Base-by-base conservation (phyloP, 805 yeast species). In the Candida qinlingensis region DNA sequence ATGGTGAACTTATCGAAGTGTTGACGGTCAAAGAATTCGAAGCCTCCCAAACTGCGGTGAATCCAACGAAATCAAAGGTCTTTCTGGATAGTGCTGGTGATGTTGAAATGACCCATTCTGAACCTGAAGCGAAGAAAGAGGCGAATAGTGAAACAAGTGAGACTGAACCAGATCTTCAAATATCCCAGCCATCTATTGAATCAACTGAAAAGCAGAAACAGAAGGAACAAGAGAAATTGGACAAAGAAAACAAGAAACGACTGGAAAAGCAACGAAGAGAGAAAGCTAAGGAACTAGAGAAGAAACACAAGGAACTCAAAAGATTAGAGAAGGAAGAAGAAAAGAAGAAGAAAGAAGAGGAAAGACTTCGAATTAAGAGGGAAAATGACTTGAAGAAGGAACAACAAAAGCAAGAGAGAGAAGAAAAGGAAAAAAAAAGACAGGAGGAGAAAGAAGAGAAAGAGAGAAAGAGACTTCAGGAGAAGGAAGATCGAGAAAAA, bases 311-410 rank as follows among this genome's bases (percentile, higher is more conserved):
- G 19, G 19, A 19, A 19, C 19, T 19, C 19, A 41, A 47, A 41
- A 55, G 41, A 54, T 51, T 35, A 54, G 53, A 55, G 48, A 49
- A 53, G 51, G 44, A 60, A 53, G 45, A 55, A 47, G 45, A 59
- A 47, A 49, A 26, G 27, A 43, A 37, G 37, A 46, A 57, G 48
- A 48, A 63, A 57, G 61, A 57, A 44, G 58, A 54, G 27, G 62
- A 60, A 35, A 54, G 65, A 65, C 44, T 47, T 52, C 69, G 58
- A 58, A 70, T 47, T 68, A 67, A 51, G 70, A 69, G 52, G 58
- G 60, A 50, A 56, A 54, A 36, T 58, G 53, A 62, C 67, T 54
- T 53, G 66, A 44, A 64, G 55, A 50, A 51, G 51, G 50, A 59
- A 41, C 53, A 53, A 43, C 48, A 56, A 53, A 61, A 59, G 45